These are phyloP conservation scores for Termitomyces sp. DNA, from an alignment of 768 basidiomycete species.

Conservation along the genomic window DNA sequence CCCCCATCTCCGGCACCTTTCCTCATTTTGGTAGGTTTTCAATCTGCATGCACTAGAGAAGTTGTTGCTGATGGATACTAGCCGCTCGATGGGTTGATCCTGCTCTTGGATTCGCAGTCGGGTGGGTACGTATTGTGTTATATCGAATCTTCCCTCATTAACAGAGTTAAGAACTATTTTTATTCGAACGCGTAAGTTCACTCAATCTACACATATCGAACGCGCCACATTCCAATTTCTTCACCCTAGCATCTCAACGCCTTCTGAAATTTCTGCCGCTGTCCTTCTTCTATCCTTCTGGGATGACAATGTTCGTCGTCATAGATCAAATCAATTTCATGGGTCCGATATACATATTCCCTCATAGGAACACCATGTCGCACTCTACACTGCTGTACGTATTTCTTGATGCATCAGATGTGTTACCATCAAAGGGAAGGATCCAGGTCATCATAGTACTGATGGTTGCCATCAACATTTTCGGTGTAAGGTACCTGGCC, in stretches of 20 bases:
- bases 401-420: neutral
- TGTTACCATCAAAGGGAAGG: neutral
- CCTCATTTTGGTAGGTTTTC: conserved; percentile 53
- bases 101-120: conserved; percentile 52
- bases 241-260: conserved; percentile 45
- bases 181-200: conserved; percentile 32
- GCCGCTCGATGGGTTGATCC: conserved; percentile 55
- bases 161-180: conserved; percentile 32
- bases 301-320: conserved; percentile 45
- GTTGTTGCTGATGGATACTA: conserved; percentile 11
- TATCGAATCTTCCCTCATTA: neutral
- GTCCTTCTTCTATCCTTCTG: conserved; percentile 68
- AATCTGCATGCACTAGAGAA: neutral
- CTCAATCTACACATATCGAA: neutral
- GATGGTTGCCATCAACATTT: conserved; percentile 59
- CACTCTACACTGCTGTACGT: conserved; percentile 47
- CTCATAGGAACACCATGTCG: conserved; percentile 39
- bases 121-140: conserved; percentile 34
- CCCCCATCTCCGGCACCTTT: conserved; percentile 74
- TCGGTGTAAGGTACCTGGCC: conserved; percentile 52
- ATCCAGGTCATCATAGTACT: conserved; percentile 40
- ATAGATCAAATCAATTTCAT: conserved; percentile 12
- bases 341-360: neutral
- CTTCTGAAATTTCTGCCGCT: conserved; percentile 73
- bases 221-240: neutral